Percentiles rank a stretch among this genome's conserved stretches.
phyloP scores from a whole-genome alignment of 805 yeast species.

The Ogataea minuta region DNA sequence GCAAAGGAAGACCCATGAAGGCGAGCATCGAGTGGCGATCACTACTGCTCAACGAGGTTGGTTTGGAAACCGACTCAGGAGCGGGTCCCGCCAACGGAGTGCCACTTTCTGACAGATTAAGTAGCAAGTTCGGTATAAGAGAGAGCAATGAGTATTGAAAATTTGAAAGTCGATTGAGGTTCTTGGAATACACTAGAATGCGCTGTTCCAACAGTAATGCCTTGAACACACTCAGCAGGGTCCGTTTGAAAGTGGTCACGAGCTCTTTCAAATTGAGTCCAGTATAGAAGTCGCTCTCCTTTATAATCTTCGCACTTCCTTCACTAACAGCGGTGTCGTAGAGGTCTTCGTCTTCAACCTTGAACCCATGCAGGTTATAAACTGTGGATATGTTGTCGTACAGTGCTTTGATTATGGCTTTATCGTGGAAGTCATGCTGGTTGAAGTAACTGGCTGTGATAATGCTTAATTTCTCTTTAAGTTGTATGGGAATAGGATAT shows the following conservation, averaged over 20 bases:
- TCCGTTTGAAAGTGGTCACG: slow-evolving; percentile 54
- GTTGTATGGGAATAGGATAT: slow-evolving; percentile 83
- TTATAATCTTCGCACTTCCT: slow-evolving; percentile 31
- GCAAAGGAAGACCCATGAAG: slow-evolving; percentile 86
- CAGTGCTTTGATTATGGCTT: slow-evolving; percentile 61
- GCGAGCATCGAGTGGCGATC: slow-evolving; percentile 73
- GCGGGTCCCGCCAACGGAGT: slow-evolving; percentile 64
- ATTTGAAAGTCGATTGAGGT: slow-evolving; percentile 77
- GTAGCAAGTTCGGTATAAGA: slow-evolving; percentile 75
- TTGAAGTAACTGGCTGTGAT: slow-evolving; percentile 83
- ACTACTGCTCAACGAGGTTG: slow-evolving; percentile 69
- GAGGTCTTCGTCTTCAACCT: slow-evolving; percentile 32
- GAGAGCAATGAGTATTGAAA: slow-evolving; percentile 82
- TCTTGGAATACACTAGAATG: slow-evolving; percentile 73
- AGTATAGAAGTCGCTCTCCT: slow-evolving; percentile 62
- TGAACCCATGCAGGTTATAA: slow-evolving; percentile 33
- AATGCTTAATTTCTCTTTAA: slow-evolving; percentile 85
- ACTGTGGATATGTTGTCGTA: slow-evolving; percentile 60
- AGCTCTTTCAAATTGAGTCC: slow-evolving; percentile 73
- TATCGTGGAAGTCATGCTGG: slow-evolving; percentile 76
- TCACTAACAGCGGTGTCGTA: slow-evolving; percentile 21
- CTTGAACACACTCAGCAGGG: slow-evolving; percentile 68
- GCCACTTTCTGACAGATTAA: slow-evolving; percentile 72
- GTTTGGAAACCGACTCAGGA: slow-evolving; percentile 49
- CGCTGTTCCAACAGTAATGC: slow-evolving; percentile 72